phyloP scores from a whole-genome alignment of 1,284 basidiomycete genomes.

The Naganishia albida region DNA sequence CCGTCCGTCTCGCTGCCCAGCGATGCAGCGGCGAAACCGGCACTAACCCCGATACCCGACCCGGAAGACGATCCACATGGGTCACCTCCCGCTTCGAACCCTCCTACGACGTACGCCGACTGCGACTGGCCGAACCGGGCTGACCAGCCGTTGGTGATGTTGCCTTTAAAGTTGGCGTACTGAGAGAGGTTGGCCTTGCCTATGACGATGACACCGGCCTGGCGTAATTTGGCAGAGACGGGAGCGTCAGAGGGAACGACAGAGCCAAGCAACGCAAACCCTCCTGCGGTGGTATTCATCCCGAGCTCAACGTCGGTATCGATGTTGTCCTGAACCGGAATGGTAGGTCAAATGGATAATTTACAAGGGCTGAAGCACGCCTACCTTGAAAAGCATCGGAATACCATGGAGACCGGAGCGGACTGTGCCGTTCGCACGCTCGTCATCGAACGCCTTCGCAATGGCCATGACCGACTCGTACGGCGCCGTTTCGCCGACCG shows the following conservation, averaged over 20 bases:
- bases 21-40: conserved; percentile 38
- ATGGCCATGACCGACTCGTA: conserved; percentile 10
- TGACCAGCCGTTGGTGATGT: conserved; percentile 38
- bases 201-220: conserved; percentile 41
- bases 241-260: conserved; percentile 28
- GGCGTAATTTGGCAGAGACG: conserved; percentile 31
- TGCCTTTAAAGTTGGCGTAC: conserved; percentile 37
- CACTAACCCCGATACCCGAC: conserved; percentile 36
- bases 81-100: conserved; percentile 39
- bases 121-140: conserved; percentile 39
- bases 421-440: conserved; percentile 26
- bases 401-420: conserved; percentile 39
- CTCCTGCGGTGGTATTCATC: conserved; percentile 29
- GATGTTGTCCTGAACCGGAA: conserved; percentile 19
- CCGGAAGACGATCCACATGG: conserved; percentile 39
- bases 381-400: conserved; percentile 42
- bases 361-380: not conserved
- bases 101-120: conserved; percentile 41
- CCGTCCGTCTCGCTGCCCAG: conserved; percentile 40
- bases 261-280: conserved; percentile 18
- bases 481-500: conserved; percentile 22
- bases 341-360: not conserved
- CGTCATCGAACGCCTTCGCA: conserved; percentile 22
- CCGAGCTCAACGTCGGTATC: conserved; percentile 28
- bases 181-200: conserved; percentile 46